Conservation (phyloP, 257 asterid genomes). For the Thymus quinquecostatus region DNA sequence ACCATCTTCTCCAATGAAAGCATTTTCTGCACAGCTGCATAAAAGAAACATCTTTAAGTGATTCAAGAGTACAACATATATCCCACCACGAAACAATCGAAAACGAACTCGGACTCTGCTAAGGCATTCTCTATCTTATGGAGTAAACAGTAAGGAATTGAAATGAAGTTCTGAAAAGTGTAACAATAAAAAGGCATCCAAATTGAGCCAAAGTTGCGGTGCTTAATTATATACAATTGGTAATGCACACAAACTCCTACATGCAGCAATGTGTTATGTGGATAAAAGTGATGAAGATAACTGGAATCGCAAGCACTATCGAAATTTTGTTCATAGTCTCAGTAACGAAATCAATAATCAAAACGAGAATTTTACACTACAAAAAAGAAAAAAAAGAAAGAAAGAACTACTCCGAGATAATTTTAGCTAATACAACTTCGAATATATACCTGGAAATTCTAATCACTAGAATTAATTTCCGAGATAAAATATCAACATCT, state of each 20-base stretch:
- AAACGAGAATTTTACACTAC: not conserved
- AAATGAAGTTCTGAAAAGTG: too few relatives aligned
- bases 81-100: slow-evolving; percentile 7
- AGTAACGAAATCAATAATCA: not conserved
- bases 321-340: not conserved
- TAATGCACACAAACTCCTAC: not conserved
- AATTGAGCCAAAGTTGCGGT: not conserved
- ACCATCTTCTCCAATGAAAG: slow-evolving; percentile 21
- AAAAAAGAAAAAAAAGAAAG: too few relatives aligned
- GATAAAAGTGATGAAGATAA: not conserved
- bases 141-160: too few relatives aligned
- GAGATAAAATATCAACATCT: too few relatives aligned
- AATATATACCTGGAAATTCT: too few relatives aligned
- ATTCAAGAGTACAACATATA: not conserved
- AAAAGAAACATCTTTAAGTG: not conserved
- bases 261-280: not conserved
- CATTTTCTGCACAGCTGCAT: slow-evolving; percentile 38
- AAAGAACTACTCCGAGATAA: too few relatives aligned
- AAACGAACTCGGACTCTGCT: not conserved
- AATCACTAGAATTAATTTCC: too few relatives aligned
- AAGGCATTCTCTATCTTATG: not conserved
- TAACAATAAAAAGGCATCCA: not conserved
- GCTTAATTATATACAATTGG: not conserved
- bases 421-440: too few relatives aligned
- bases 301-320: not conserved